Percentiles rank a stretch among this genome's conserved stretches.
These are phyloP conservation scores for Xylaria longipes DNA, from an alignment of 495 filamentous ascomycete genomes.

Conservation along the genomic window DNA sequence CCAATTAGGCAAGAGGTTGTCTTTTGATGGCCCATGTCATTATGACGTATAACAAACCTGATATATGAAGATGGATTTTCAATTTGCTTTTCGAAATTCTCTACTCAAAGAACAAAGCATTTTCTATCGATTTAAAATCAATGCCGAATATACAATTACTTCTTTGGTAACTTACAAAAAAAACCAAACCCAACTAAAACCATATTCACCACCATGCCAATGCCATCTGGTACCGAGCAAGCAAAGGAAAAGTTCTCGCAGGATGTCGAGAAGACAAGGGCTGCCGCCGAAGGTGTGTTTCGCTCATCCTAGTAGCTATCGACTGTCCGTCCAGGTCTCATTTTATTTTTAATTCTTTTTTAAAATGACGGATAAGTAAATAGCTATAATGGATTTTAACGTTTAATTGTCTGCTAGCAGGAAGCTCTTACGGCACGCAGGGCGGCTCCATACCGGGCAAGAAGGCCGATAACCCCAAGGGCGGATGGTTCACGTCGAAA, in stretches of 20 bases:
- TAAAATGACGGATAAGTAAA: not conserved
- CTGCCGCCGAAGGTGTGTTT: conserved; percentile 13
- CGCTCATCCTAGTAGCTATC: not conserved
- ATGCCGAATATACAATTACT: not conserved
- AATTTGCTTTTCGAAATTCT: not conserved
- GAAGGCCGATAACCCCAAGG: conserved; percentile 19
- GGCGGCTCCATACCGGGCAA: conserved; percentile 6
- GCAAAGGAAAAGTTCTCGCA: conserved; percentile 19
- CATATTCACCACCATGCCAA: not conserved
- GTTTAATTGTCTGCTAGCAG: not conserved
- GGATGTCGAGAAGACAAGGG: conserved; percentile 17
- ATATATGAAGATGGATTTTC: not conserved
- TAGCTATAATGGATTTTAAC: not conserved
- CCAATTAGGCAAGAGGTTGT: not conserved
- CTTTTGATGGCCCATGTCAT: not conserved
- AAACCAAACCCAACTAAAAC: not conserved
- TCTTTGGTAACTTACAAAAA: not conserved
- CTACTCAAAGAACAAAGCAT: not conserved
- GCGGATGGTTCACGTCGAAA: not conserved
- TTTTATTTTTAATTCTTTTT: not conserved
- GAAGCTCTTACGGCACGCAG: conserved; percentile 10
- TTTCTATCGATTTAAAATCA: not conserved
- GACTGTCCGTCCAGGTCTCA: not conserved
- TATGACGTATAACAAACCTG: not conserved
- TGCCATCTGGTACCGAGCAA: conserved; percentile 16